Base-by-base conservation (phyloP, 2,329 filamentous ascomycete genomes). In the Metarhizium rileyi region DNA sequence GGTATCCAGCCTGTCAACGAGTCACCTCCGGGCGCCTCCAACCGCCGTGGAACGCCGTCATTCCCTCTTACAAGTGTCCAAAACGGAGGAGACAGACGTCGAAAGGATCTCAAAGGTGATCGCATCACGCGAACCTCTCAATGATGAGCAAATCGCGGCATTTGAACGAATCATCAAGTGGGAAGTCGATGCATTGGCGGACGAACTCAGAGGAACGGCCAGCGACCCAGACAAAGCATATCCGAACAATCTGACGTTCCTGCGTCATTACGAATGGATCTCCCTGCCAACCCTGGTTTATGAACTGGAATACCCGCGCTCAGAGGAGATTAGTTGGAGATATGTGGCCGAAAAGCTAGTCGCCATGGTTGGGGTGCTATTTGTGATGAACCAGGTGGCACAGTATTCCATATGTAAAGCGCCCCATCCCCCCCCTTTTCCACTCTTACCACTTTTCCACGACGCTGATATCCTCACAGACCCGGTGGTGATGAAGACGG, bases 361-460 rank as follows among this genome's bases (percentile, higher is more conserved):
- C 1, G 86, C 86, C 2, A 84, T 82, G 16, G 77, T 90, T 51
- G 86, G 86, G 6, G 73, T 87, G 50, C 78, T 90, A 36, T 82
- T 84, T 59, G 80, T 89, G 53, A 90, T 90, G 87, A 84, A 88
- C 53, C 80, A 88, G 61, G 74, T 90, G 47, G 85, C 82, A 0
- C 86, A 90, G 66, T 77, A 82, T 22, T 87, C 80, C 59, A 88
- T 90, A 56, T 90, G 68, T 70, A 48, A 52, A 65, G 52, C 14
- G 3, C 8, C 16, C 10, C 16, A 22, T 10, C 4, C 22, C 10
- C 16, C 25, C 16, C 4, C 22, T 30, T 25, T 26, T 14, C n/a
- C n/a, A n/a, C n/a, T n/a, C n/a, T 9, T 20, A 18, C 20, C 22
- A 20, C 16, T 9, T 3, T 8, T 10, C 2, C 2, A 38, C 16